Base-by-base conservation (phyloP, 352 stramenopile species). In the Pilasporangium apinafurcum region DNA sequence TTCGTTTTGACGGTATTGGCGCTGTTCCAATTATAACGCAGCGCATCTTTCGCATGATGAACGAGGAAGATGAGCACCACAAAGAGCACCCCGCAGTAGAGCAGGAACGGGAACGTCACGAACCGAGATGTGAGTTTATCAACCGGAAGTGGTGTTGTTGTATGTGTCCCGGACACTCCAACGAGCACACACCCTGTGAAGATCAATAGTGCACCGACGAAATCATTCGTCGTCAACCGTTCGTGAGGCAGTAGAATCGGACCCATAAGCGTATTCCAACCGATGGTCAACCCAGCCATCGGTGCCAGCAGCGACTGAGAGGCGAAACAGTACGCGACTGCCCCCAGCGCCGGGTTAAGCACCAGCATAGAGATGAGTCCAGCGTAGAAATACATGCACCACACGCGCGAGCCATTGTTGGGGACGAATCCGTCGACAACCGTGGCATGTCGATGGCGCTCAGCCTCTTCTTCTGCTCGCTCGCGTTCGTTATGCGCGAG, bases 251-350 rank as follows among this genome's bases (percentile, higher is more conserved):
- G 54, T 22, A 92, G 36, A 3, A 85, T 70, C 8, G 79, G 79
- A 2, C 73, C 78, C 32, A 92, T 68, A 20, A 89, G 59, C 34
- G 77, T 88, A 55, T 92, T 92, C 79, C 79, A 92, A 21, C 74
- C 74, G 45, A 92, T 86, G 8, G 76, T 87, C 37, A 92, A 66
- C 1, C 79, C 79, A 9, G 73, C 76, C 79, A 92, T 92, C 0
- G 79, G 79, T n/a, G 79, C 76, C 13, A 92, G 56, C 12, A 92
- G 57, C 35, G 79, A 92, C 53, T 87, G 79, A 20, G 79, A 81
- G 17, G 79, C 79, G 37, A 89, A 92, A 43, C 72, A 83, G 51
- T 86, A 88, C 21, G 75, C 76, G 8, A 83, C 46, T 2, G 77
- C 65, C 10, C 62, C 74, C 5, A 91, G 55, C 20, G 71, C 59